Evolutionary conservation across 441 rosid genomes (phyloP), one percentile per base, ranked within the genome.

Genomic region (Codiaeum variegatum): DNA sequence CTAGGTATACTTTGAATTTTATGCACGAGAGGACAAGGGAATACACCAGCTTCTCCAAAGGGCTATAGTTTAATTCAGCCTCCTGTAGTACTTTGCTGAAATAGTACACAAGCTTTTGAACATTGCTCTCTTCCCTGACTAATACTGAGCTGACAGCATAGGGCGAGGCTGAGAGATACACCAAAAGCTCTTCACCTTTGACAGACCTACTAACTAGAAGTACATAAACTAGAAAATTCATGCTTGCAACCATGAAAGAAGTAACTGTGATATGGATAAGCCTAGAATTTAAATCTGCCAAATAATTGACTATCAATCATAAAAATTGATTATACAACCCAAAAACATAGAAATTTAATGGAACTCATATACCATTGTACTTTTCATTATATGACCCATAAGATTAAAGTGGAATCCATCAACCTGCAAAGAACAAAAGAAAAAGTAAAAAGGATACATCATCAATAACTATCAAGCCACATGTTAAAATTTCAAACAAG

Each of bases 401-500:
- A 95, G 97, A 78, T 95, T 97, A 84, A 91, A 93, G 60, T 97
- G 93, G 76, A 93, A 93, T 58, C 99, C 99, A 79, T 95, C 99
- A 79, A 95, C 93, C 97, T 95, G 85, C 62, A 42, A 87, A 77
- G 9, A 76, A 52, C 74, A 74, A 65, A 52, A 82, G 28, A 70
- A 71, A 36, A 36, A n/a, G 40, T 47, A 9, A 40, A 61, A 21
- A 51, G 11, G 15, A 40, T 2, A 31, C 4, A 31, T 6, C 49
- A 73, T 73, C 51, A 70, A 75, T 66, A 51, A 82, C 66, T 67
- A 44, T 59, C 19, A 72, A 74, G 67, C 63, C n/a, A 24, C 60
- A 66, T 42, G 62, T 42, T 32, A 38, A 55, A 55, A 62, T 62
- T n/a, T 51, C 46, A 52, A 60, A 21, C 2, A 59, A 46, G 40